Evolutionary conservation across 228 moss, liverwort and hornwort species (phyloP).

Genomic region (Sphagnum fallax): DNA sequence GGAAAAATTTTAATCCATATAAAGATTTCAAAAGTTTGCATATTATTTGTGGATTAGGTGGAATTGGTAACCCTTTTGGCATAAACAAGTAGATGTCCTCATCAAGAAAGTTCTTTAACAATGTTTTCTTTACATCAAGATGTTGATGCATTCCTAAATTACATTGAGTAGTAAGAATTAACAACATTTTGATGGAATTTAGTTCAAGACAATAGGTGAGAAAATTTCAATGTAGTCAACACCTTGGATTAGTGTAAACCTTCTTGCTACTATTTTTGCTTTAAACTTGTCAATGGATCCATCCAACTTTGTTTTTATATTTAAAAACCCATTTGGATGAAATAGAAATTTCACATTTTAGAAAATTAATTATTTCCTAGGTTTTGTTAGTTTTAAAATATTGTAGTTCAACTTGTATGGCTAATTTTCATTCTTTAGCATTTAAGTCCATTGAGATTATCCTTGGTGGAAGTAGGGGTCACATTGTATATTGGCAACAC

Average conservation of each 20-base stretch:
- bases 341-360: neutral
- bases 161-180: neutral
- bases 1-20: too few species aligned
- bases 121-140: neutral
- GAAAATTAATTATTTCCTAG: neutral
- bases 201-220: neutral
- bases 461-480: neutral
- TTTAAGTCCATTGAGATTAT: neutral
- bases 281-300: constrained; percentile 1
- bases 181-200: neutral
- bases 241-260: neutral
- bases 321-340: constrained; percentile 5
- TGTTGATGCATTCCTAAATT: neutral
- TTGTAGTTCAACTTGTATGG: neutral
- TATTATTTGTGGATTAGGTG: too few species aligned
- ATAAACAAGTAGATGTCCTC: neutral
- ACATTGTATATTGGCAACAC: too few species aligned
- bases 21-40: too few species aligned
- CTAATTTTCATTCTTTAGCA: neutral
- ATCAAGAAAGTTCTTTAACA: neutral
- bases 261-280: neutral
- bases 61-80: neutral
- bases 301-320: constrained; percentile 1
- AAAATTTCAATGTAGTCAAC: constrained; percentile 4
- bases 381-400: neutral